phyloP scores from a whole-genome alignment of 2,329 filamentous ascomycete genomes.

The Diaporthe helianthi region DNA sequence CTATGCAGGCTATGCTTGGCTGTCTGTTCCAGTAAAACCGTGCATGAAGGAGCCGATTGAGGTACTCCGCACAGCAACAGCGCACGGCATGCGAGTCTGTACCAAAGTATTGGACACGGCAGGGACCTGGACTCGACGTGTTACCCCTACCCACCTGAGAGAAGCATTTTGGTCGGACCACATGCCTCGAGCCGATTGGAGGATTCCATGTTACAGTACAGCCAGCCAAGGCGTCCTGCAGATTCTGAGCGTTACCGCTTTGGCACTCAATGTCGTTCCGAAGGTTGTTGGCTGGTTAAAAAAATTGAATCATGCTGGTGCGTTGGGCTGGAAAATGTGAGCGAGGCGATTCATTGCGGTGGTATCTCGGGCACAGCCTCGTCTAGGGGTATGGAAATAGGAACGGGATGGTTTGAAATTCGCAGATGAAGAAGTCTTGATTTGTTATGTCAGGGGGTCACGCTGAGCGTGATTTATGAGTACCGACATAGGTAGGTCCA shows the following conservation, averaged over 20 bases:
- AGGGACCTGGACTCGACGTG: neutral
- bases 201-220: neutral
- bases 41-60: neutral
- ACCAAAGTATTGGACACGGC: too few species aligned
- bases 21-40: neutral
- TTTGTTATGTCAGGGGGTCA: neutral
- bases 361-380: neutral
- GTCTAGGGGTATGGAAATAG: neutral
- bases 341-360: neutral
- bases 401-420: fast-evolving
- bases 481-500: too few species aligned
- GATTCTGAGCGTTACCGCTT: neutral
- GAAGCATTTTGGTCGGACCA: neutral
- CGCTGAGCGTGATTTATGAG: too few species aligned
- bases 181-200: neutral
- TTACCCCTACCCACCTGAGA: conserved; percentile 7
- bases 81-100: too few species aligned
- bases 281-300: neutral
- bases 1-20: neutral
- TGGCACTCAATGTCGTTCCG: too few species aligned
- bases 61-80: too few species aligned
- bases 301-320: neutral
- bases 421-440: neutral
- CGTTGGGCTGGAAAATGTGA: neutral
- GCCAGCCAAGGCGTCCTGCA: neutral